A percentile compares a stretch with the other conserved stretches of the same genome.
These are phyloP conservation scores for Suhomyces xylopsoci DNA, from an alignment of 805 yeast species.

Conservation along the genomic window DNA sequence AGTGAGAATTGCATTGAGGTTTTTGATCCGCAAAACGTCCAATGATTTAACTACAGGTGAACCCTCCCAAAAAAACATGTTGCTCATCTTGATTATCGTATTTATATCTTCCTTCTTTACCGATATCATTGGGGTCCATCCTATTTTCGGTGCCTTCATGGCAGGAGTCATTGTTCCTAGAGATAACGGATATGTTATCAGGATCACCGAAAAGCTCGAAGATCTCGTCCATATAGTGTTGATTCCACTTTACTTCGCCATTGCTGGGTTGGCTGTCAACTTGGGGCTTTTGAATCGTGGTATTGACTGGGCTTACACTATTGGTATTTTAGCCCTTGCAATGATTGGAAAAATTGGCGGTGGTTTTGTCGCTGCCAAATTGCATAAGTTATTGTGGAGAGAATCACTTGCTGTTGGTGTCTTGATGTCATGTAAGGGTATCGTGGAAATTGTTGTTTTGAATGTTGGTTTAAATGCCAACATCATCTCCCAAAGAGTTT, in stretches of 20 bases:
- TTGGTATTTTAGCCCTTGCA: conserved; percentile 67
- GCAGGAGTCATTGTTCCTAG: conserved; percentile 75
- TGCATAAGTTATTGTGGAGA: conserved; percentile 64
- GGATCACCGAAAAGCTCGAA: conserved; percentile 70
- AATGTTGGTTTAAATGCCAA: conserved; percentile 70
- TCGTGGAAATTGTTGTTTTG: conserved; percentile 78
- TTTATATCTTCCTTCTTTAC: conserved; percentile 73
- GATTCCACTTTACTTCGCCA: conserved; percentile 76
- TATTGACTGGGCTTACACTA: conserved; percentile 72
- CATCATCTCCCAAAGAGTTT: conserved; percentile 61
- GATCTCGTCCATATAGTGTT: conserved; percentile 69
- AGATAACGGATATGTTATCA: conserved; percentile 68
- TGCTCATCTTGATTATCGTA: conserved; percentile 53
- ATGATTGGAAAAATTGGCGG: conserved; percentile 65
- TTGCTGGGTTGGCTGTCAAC: conserved; percentile 72
- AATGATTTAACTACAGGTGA: conserved; percentile 57
- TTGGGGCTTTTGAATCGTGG: conserved; percentile 63
- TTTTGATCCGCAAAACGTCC: conserved; percentile 42
- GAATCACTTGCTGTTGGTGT: conserved; percentile 76
- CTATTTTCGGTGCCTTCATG: conserved; percentile 82
- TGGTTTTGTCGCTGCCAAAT: conserved; percentile 61
- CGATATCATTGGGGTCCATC: conserved; percentile 81
- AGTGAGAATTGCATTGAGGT: conserved; percentile 47
- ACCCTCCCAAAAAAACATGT: conserved; percentile 61
- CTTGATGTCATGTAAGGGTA: conserved; percentile 86